Evolutionary conservation across 1,139 yeast species (phyloP), one percentile per base, ranked within the genome.

Genomic region (Suhomyces bribrorum): DNA sequence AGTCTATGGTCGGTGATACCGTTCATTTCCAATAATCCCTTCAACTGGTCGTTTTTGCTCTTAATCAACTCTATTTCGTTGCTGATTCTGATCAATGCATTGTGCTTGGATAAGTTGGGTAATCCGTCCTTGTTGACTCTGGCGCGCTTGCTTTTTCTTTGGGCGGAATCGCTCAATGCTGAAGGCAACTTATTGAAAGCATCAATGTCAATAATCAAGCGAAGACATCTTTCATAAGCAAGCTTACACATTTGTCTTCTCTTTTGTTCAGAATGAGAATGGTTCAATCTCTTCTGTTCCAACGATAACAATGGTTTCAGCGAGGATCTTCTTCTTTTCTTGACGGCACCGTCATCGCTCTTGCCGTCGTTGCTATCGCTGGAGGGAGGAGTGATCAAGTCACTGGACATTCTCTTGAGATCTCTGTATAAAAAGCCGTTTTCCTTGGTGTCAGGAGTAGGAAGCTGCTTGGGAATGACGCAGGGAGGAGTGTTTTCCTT

Each of bases 241-340:
- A 67, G 63, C 58, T 85, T 86, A 56, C 90, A 86, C 49, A 76
- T 61, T 46, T 79, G 82, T 32, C 96, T 71, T 40, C 96, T 73
- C 52, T 79, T 77, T 60, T 86, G 88, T 58, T 87, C 96, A 37
- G 86, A 79, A 34, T 78, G 70, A 6, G 86, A 80, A 57, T 87
- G 96, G 53, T 84, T 83, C 38, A 72, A 57, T 39, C 92, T 71
- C 53, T 83, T 84, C 55, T 86, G 88, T 50, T 82, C 84, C 36
- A 78, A 74, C 0, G 84, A 61, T 17, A 85, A 66, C 11, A 69
- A 57, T n/a, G 71, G 81, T 61, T 68, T 77, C 48, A 64, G 59
- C 13, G 63, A 52, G 14, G 64, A 56, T 44, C 68, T 59, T 44
- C 58, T 59, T 34, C 66, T 57, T 48, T 62, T 66, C 36, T 54